Conservation (phyloP, 2,329 filamentous ascomycete species). For the Colletotrichum sp. region DNA sequence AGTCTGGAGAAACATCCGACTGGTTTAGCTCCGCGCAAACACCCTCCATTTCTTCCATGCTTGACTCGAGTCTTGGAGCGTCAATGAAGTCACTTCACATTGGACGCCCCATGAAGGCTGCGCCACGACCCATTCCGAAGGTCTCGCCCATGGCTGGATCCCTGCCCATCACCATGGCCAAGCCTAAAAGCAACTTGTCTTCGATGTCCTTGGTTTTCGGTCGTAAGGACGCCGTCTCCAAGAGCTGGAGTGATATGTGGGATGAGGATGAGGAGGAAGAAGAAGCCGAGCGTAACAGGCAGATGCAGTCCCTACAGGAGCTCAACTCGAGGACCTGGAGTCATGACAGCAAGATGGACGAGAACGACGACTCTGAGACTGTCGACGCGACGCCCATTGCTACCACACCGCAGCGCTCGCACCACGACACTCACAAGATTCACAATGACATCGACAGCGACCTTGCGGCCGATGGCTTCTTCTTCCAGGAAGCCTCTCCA, state of each 20-base stretch:
- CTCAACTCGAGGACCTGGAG: conserved; percentile 81
- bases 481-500: conserved; percentile 70
- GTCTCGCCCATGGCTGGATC: conserved; percentile 70
- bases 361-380: conserved; percentile 47
- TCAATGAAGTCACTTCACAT: conserved; percentile 80
- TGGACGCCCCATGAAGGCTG: conserved; percentile 46
- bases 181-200: conserved; percentile 70
- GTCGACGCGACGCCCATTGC: conserved; percentile 43
- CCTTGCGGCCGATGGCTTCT: conserved; percentile 71
- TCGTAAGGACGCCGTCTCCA: conserved; percentile 81
- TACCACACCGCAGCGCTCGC: conserved; percentile 42
- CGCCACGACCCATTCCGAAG: conserved; percentile 54
- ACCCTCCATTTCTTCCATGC: conserved; percentile 81
- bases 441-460: conserved; percentile 65
- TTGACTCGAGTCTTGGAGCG: conserved; percentile 81
- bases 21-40: conserved; percentile 83
- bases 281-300: conserved; percentile 67
- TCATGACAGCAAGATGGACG: conserved; percentile 68
- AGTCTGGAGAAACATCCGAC: conserved; percentile 73
- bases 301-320: conserved; percentile 65
- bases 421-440: conserved; percentile 31
- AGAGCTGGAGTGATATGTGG: conserved; percentile 99
- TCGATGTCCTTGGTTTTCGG: conserved; percentile 84
- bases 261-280: conserved; percentile 87
- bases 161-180: conserved; percentile 79